Base-by-base conservation (phyloP, 805 yeast species). In the Pichia deserticola region DNA sequence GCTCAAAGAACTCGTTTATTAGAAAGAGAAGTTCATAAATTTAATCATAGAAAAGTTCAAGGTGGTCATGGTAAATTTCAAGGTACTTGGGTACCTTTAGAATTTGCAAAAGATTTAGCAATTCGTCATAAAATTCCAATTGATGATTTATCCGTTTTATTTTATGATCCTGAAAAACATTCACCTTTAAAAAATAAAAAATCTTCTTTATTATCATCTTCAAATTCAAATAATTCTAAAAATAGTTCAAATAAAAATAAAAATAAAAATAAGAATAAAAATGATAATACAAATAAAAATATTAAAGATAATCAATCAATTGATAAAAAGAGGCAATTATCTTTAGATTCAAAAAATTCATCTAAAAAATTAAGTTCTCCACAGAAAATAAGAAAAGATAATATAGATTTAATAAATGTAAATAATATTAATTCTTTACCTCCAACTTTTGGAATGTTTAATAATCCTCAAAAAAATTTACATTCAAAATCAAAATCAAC, bases 21-120 rank as follows among this genome's bases (percentile, higher is more conserved):
- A 52, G 93, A 86, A 60, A 79, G 76, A 56, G 93, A 86, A 54
- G 86, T 86, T 27, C 88, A 80, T 60, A 74, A 72, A 45, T 72
- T 73, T 71, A 61, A 67, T 12, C 90, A 86, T 60, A 87, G 85
- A 62, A 86, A 85, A 62, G 79, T 86, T 51, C 93, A 85, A 63
- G 95, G 93, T 57, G 95, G 95, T 7, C 84, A 84, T 63, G 93
- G 93, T 11, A 69, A 89, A 46, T 86, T 84, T 60, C 93, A 86
- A 67, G 95, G 95, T 5, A 85, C 95, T 2, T 86, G 93, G 93
- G 80, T 86, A 38, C 93, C 95, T 0, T 62, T 86, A 39, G 74
- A 73, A 3, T 77, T 79, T 54, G 92, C 92, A 3, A 73, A 73
- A 41, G 73, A 77, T 43, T 69, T 84, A 57, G 82, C 81, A 5